Evolutionary conservation across 495 filamentous ascomycete genomes (phyloP).

Genomic region (Penicillium odoratum): DNA sequence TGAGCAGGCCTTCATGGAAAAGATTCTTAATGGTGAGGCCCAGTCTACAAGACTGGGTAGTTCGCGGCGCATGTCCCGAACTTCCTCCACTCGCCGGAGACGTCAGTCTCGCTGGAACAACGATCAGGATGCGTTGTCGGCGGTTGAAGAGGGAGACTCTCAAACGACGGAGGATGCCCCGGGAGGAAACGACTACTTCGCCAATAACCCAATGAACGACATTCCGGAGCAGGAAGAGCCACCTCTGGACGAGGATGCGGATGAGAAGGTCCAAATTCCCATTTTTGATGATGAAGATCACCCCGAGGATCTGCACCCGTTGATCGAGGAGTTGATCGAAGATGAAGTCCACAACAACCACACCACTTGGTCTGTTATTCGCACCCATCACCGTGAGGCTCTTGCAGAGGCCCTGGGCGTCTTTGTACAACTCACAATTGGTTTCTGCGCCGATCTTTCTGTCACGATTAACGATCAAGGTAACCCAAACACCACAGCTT

Average conservation of each 20-base stretch:
- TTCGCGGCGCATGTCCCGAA: constrained; percentile 27
- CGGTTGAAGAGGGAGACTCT: constrained; percentile 27
- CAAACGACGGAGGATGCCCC: constrained; percentile 15
- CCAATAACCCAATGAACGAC: constrained; percentile 20
- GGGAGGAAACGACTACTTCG: constrained; percentile 15
- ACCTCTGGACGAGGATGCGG: constrained; percentile 1
- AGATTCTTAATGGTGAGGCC: constrained; percentile 33
- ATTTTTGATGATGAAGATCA: constrained; percentile 26
- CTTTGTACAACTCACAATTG: constrained; percentile 43
- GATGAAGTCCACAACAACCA: constrained; percentile 50
- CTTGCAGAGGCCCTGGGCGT: constrained; percentile 53
- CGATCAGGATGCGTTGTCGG: constrained; percentile 23
- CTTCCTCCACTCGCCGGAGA: constrained; percentile 27
- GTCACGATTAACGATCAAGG: constrained; percentile 45
- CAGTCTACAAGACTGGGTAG: constrained; percentile 14
- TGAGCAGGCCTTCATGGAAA: constrained; percentile 42
- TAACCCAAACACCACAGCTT: constrained; percentile 50
- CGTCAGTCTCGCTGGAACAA: constrained; percentile 26
- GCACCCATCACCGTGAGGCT: constrained; percentile 50
- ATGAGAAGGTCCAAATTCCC: constrained; percentile 20
- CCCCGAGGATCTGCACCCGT: constrained; percentile 43
- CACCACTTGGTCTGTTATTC: constrained; percentile 54
- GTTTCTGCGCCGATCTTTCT: constrained; percentile 48
- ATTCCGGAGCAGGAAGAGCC: constrained; percentile 23
- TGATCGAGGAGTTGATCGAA: constrained; percentile 42